Percentiles rank a stretch among this genome's conserved stretches.
Conservation (phyloP, 345 rosid species). For the Lagerstroemia speciosa region DNA sequence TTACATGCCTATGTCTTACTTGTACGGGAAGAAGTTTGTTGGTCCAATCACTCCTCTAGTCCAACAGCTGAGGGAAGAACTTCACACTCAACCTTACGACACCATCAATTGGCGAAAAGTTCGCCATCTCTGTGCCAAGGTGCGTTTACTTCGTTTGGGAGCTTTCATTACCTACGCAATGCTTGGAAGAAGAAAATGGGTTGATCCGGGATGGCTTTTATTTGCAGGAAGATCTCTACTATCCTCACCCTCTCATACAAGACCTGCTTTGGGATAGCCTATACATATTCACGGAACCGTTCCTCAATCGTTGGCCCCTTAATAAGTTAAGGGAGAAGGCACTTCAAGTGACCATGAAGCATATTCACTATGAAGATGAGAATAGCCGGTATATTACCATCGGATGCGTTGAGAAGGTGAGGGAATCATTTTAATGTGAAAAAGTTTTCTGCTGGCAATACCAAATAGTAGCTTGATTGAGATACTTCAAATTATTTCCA, state of each 20-base stretch:
- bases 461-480: too few relatives aligned
- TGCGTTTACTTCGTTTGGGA: not conserved
- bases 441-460: too few relatives aligned
- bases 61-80: conserved; percentile 19
- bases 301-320: conserved; percentile 35
- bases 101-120: conserved; percentile 17
- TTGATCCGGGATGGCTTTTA: not conserved
- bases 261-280: conserved; percentile 32
- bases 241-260: too few relatives aligned
- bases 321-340: conserved; percentile 25
- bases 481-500: conserved; percentile 4
- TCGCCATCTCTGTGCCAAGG: conserved; percentile 21
- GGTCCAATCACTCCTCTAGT: conserved; percentile 27
- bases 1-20: too few relatives aligned
- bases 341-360: conserved; percentile 23
- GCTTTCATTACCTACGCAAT: too few relatives aligned
- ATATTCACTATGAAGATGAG: conserved; percentile 30
- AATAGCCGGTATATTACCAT: too few relatives aligned
- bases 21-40: conserved; percentile 26
- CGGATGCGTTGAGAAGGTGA: too few relatives aligned
- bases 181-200: not conserved
- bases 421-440: conserved; percentile 11
- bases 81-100: too few relatives aligned
- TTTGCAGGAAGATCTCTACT: too few relatives aligned
- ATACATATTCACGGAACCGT: conserved; percentile 27